Conservation (phyloP, 1,284 basidiomycete species). For the Sparassis latifolia region DNA sequence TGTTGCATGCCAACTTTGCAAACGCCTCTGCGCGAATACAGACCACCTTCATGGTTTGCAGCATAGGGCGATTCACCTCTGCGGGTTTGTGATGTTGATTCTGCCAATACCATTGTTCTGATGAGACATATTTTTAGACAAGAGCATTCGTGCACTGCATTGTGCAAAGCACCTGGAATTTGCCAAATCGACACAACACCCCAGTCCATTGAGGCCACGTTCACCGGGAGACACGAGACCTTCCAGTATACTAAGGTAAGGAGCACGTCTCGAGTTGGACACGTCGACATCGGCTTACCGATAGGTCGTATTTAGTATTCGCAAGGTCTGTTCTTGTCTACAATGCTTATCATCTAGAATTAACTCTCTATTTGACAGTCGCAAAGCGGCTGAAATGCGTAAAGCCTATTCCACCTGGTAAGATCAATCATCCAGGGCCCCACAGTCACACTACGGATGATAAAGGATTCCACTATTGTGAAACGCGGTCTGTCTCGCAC, state of each 20-base stretch:
- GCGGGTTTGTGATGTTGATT: constrained; percentile 38
- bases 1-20: constrained; percentile 46
- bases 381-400: constrained; percentile 43
- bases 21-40: constrained; percentile 38
- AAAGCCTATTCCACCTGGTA: constrained; percentile 37
- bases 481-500: too few species aligned
- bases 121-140: constrained; percentile 26
- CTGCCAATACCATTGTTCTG: background rate
- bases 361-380: constrained; percentile 24
- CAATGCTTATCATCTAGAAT: background rate
- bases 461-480: constrained; percentile 33
- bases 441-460: constrained; percentile 42
- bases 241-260: constrained; percentile 49
- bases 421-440: constrained; percentile 35
- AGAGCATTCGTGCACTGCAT: constrained; percentile 38
- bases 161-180: constrained; percentile 40
- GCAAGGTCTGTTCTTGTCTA: constrained; percentile 27
- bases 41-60: constrained; percentile 51
- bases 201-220: constrained; percentile 51
- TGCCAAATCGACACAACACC: constrained; percentile 54
- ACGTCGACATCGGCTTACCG: too few species aligned
- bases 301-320: constrained; percentile 9
- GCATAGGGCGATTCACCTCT: constrained; percentile 40
- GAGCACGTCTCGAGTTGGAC: too few species aligned
- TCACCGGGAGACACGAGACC: constrained; percentile 38